These are phyloP conservation scores for Hypomontagnella monticulosa DNA, from an alignment of 495 filamentous ascomycete species.

Conservation along the genomic window DNA sequence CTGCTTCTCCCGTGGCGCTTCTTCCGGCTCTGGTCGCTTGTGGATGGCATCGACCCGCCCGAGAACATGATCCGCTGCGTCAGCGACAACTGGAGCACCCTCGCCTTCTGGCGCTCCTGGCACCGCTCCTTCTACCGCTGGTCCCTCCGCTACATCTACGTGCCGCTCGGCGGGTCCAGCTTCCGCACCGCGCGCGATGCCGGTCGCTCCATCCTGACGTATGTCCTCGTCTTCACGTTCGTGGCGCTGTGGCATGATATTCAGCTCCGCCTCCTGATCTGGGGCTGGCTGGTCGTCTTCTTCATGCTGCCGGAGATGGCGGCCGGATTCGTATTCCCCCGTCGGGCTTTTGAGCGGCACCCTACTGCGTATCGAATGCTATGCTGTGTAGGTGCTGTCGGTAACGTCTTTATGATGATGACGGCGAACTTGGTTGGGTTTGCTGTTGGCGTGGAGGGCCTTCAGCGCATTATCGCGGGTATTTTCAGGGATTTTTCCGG, in stretches of 20 bases:
- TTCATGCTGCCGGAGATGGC: slow-evolving; percentile 92
- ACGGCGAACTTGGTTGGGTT: slow-evolving; percentile 94
- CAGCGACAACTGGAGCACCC: slow-evolving; percentile 89
- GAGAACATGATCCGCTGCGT: slow-evolving; percentile 99
- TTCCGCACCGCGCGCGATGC: slow-evolving; percentile 49
- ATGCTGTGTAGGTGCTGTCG: slow-evolving; percentile 86
- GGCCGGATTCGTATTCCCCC: slow-evolving; percentile 75
- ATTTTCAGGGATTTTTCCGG: slow-evolving; percentile 80
- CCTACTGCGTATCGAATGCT: slow-evolving; percentile 79
- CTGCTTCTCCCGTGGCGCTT: slow-evolving; percentile 96
- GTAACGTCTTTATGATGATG: slow-evolving; percentile 95
- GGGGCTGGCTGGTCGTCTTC: slow-evolving; percentile 94
- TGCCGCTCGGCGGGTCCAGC: slow-evolving; percentile 82
- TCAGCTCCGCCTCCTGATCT: slow-evolving; percentile 87
- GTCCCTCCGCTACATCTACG: slow-evolving; percentile 92
- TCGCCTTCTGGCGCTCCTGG: slow-evolving; percentile 97
- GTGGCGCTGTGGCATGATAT: slow-evolving; percentile 99
- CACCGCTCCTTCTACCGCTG: slow-evolving; percentile 94
- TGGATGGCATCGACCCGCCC: slow-evolving; percentile 92
- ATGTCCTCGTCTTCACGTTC: slow-evolving; percentile 91
- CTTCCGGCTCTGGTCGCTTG: slow-evolving; percentile 92
- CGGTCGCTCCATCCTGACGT: slow-evolving; percentile 70
- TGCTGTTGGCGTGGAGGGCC: slow-evolving; percentile 87
- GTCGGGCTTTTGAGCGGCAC: slow-evolving; percentile 68
- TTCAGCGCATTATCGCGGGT: slow-evolving; percentile 76